A percentile compares a stretch with the other conserved stretches of the same genome.
Conservation (phyloP, 176 grass and related monocot genomes). For the Lolium multiflorum region DNA sequence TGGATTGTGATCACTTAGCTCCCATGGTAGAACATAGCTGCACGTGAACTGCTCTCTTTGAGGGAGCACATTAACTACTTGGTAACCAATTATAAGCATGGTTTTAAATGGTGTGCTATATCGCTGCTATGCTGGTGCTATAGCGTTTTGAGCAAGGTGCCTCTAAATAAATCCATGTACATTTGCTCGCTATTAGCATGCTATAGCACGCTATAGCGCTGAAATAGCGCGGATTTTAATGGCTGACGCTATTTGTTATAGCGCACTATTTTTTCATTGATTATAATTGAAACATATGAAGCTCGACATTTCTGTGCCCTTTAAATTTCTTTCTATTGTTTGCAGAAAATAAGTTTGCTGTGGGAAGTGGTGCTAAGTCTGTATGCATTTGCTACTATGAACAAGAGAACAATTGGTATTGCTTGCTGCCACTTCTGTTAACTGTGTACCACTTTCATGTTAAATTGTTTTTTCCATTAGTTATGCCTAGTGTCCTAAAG, state of each 20-base stretch:
- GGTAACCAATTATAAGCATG: neutral
- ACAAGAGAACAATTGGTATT: slow-evolving; percentile 96
- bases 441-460: slow-evolving; percentile 20
- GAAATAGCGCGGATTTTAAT: no score
- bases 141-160: no score
- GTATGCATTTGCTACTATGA: slow-evolving; percentile 98
- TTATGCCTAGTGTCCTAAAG: neutral
- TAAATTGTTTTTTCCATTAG: slow-evolving; percentile 4
- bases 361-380: slow-evolving; percentile 98
- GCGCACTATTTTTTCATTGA: no score
- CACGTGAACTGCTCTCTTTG: neutral
- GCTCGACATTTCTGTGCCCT: neutral
- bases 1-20: neutral
- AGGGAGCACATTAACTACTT: neutral
- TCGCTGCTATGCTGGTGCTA: no score
- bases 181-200: no score
- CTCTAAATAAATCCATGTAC: no score
- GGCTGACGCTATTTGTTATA: no score
- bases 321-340: slow-evolving; percentile 40
- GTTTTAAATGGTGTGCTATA: no score
- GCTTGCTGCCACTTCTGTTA: slow-evolving; percentile 11
- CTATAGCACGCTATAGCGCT: no score
- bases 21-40: slow-evolving; percentile 16
- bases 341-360: slow-evolving; percentile 98
- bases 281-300: neutral